These are phyloP conservation scores for Kwoniella bestiolae DNA, from an alignment of 768 basidiomycete genomes.

Conservation along the genomic window DNA sequence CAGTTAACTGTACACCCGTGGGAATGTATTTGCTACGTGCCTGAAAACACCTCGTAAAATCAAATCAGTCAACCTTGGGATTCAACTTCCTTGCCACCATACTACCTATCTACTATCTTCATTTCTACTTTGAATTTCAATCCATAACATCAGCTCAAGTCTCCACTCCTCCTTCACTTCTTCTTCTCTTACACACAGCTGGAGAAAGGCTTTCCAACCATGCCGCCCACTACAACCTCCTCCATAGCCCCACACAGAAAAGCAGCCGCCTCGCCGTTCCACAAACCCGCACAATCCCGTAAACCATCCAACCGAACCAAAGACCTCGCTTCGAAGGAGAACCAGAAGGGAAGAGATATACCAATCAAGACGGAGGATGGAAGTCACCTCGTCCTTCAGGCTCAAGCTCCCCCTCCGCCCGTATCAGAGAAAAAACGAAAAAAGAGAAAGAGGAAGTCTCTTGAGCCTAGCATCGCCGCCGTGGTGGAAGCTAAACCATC, in stretches of 20 bases:
- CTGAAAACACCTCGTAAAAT: neutral
- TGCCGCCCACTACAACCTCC: neutral
- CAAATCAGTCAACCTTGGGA: neutral
- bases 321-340: neutral
- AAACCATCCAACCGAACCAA: neutral
- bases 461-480: neutral
- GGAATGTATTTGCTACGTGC: neutral
- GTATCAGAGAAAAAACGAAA: neutral
- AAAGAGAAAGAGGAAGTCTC: conserved; percentile 1
- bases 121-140: neutral
- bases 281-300: neutral
- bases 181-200: neutral
- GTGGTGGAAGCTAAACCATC: neutral
- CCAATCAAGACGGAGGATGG: too few species aligned
- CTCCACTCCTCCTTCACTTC: neutral
- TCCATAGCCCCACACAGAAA: neutral
- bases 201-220: too few species aligned
- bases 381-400: neutral
- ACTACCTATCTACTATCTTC: too few species aligned
- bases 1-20: neutral
- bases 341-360: neutral
- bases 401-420: neutral
- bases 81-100: conserved; percentile 3
- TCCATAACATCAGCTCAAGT: neutral
- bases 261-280: neutral